A percentile compares a stretch with the other conserved stretches of the same genome.
These are phyloP conservation scores for Vigna reflexopilosa DNA, from an alignment of 306 rosid genomes.

Conservation along the genomic window DNA sequence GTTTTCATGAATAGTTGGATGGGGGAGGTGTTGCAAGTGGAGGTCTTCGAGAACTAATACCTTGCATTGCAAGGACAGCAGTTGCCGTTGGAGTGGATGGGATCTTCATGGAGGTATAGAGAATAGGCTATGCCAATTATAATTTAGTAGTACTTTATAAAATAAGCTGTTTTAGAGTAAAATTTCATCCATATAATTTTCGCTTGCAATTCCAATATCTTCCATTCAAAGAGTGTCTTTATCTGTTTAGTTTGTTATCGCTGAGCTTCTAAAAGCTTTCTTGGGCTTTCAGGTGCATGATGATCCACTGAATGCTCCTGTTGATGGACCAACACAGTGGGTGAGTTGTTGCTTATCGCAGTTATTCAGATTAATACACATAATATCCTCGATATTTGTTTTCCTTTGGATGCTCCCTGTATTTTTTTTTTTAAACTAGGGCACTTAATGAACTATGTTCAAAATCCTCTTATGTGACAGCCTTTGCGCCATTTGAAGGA, in stretches of 20 bases:
- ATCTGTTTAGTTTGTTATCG: slow-evolving; percentile 33
- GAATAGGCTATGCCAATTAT: slow-evolving; percentile 27
- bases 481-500: slow-evolving; percentile 95
- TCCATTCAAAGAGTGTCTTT: slow-evolving; percentile 14
- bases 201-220: slow-evolving; percentile 3
- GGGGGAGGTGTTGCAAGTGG: slow-evolving; percentile 99
- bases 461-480: slow-evolving; percentile 52
- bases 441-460: slow-evolving; percentile 20
- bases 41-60: slow-evolving; percentile 94
- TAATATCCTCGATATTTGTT: slow-evolving; percentile 23
- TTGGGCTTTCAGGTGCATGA: slow-evolving; percentile 80
- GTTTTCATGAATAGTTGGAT: slow-evolving; percentile 69
- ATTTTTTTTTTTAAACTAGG: background rate
- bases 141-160: slow-evolving; percentile 11
- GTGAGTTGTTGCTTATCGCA: slow-evolving; percentile 54
- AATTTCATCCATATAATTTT: slow-evolving; percentile 5
- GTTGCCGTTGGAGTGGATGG: slow-evolving; percentile 99
- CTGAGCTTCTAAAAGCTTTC: slow-evolving; percentile 33
- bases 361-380: slow-evolving; percentile 23
- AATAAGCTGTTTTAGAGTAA: slow-evolving; percentile 18
- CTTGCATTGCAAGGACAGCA: slow-evolving; percentile 96
- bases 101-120: slow-evolving; percentile 91
- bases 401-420: slow-evolving; percentile 23
- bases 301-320: slow-evolving; percentile 92
- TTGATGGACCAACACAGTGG: slow-evolving; percentile 99